phyloP scores from a whole-genome alignment of 2,329 filamentous ascomycete species.

The Fusarium nodosum region DNA sequence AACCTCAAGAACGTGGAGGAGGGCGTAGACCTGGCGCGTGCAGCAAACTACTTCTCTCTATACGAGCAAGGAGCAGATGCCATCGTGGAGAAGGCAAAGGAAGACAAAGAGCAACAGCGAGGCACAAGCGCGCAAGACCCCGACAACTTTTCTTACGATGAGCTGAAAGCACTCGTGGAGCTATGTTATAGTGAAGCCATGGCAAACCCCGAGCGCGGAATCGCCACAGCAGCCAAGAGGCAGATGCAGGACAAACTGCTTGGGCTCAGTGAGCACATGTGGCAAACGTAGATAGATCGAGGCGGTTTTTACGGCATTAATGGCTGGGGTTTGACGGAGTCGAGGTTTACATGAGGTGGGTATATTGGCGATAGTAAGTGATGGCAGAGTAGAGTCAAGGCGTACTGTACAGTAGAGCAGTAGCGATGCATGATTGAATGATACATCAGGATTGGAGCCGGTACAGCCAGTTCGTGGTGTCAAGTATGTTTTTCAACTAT shows the following conservation, averaged over 20 bases:
- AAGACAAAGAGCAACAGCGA: slow-evolving; percentile 56
- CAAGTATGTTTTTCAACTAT: background rate
- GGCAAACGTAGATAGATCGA: slow-evolving; percentile 61
- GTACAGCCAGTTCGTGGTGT: background rate
- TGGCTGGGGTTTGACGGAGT: slow-evolving; percentile 28
- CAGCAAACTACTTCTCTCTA: slow-evolving; percentile 76
- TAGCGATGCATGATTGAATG: slow-evolving; percentile 23
- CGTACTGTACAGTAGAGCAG: slow-evolving; percentile 7
- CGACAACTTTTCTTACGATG: slow-evolving; percentile 72
- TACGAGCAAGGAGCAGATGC: slow-evolving; percentile 75
- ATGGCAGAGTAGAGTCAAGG: slow-evolving; percentile 12
- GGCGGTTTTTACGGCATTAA: slow-evolving; percentile 1
- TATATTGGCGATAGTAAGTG: slow-evolving; percentile 6
- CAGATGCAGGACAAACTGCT: slow-evolving; percentile 78
- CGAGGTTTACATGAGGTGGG: slow-evolving; percentile 20
- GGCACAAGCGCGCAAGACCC: slow-evolving; percentile 52
- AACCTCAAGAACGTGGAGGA: slow-evolving; percentile 94
- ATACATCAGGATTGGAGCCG: slow-evolving; percentile 2
- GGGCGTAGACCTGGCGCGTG: slow-evolving; percentile 72
- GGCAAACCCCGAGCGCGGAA: slow-evolving; percentile 75
- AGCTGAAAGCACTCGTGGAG: slow-evolving; percentile 75
- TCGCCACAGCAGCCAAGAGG: slow-evolving; percentile 75
- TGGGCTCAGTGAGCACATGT: slow-evolving; percentile 79
- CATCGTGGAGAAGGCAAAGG: slow-evolving; percentile 73
- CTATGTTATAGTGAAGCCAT: slow-evolving; percentile 77